A percentile compares a stretch with the other conserved stretches of the same genome.
phyloP scores from a whole-genome alignment of 495 filamentous ascomycete species.

The Neurospora hispaniola region DNA sequence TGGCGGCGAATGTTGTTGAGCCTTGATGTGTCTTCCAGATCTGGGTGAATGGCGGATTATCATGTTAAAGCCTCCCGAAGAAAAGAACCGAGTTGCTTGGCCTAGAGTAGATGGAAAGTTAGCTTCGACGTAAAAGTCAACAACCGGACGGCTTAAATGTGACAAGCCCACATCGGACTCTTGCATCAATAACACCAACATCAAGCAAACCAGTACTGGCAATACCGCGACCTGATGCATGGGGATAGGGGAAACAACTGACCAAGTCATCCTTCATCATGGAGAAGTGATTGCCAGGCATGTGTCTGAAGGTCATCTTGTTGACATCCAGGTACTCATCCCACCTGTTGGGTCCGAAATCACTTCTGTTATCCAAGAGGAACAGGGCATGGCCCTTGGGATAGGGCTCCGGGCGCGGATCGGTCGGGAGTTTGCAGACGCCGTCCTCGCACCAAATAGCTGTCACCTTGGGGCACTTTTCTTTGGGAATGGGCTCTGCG shows the following conservation, averaged over 20 bases:
- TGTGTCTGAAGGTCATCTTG: conserved; percentile 51
- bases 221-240: too few species aligned
- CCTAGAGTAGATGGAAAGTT: conserved; percentile 10
- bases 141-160: too few species aligned
- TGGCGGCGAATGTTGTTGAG: background rate
- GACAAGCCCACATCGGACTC: too few species aligned
- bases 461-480: conserved; percentile 52
- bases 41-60: background rate
- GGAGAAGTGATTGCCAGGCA: conserved; percentile 60
- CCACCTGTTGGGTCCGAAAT: conserved; percentile 74
- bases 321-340: conserved; percentile 56
- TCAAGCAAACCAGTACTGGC: too few species aligned
- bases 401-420: conserved; percentile 59
- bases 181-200: too few species aligned
- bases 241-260: conserved; percentile 14
- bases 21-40: background rate
- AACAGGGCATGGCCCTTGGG: conserved; percentile 65
- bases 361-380: conserved; percentile 65
- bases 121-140: too few species aligned
- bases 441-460: conserved; percentile 75
- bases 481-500: conserved; percentile 40
- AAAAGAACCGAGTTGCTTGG: conserved; percentile 30
- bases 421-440: conserved; percentile 58
- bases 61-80: conserved; percentile 23
- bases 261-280: conserved; percentile 57